Evolutionary conservation across 2,329 filamentous ascomycete genomes (phyloP).

Genomic region (Fusarium secorum): DNA sequence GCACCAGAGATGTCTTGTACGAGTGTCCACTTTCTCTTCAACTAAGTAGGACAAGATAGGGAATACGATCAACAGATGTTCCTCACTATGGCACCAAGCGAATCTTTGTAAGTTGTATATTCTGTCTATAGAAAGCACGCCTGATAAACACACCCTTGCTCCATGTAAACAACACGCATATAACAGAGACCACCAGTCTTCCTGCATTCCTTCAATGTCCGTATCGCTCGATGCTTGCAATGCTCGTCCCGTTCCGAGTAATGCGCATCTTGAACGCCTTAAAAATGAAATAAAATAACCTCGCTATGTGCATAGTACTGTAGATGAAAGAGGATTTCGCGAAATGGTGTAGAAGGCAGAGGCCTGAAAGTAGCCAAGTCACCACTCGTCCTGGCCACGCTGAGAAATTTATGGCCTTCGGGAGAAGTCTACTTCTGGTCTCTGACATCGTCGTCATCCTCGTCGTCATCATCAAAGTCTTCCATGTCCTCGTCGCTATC

Average conservation of each 20-base stretch:
- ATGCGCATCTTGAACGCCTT: constrained; percentile 34
- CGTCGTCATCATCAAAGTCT: constrained; percentile 67
- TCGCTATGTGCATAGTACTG: constrained; percentile 37
- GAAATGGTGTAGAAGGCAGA: neutral
- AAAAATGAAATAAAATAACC: constrained; percentile 25
- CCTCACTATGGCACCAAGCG: neutral
- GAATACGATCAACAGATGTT: neutral
- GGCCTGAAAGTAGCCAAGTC: neutral
- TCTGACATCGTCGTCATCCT: constrained; percentile 60
- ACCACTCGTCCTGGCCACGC: neutral
- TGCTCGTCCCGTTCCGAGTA: constrained; percentile 21
- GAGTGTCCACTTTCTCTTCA: neutral
- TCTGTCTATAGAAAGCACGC: constrained; percentile 24
- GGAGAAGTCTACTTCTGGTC: constrained; percentile 34
- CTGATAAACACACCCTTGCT: constrained; percentile 29
- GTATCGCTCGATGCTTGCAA: neutral
- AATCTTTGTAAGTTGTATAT: constrained; percentile 1
- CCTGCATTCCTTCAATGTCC: constrained; percentile 20
- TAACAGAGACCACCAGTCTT: constrained; percentile 17
- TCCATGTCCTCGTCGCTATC: constrained; percentile 71
- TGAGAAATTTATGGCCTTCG: neutral
- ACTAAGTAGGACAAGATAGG: neutral
- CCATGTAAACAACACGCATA: constrained; percentile 26
- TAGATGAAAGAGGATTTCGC: constrained; percentile 26
- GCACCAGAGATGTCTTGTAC: neutral